Percentiles rank a stretch among this genome's conserved stretches.
These are phyloP conservation scores for Salpingoeca rosetta DNA, from an alignment of 78 protist genomes.

Conservation along the genomic window DNA sequence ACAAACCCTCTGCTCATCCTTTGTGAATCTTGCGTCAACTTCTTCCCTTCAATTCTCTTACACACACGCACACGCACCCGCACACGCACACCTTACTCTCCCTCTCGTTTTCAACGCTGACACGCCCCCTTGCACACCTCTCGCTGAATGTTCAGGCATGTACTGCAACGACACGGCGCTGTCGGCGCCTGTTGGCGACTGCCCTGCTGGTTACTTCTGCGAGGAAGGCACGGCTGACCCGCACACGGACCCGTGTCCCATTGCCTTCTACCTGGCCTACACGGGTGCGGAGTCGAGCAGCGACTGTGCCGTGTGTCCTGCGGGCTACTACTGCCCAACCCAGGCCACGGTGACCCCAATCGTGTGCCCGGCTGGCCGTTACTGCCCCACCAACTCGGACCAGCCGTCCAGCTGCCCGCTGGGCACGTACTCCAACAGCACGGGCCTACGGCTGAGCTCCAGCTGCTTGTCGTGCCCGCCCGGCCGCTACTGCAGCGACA, in stretches of 20 bases:
- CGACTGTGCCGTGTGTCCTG: conserved; percentile 21
- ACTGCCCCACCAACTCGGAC: not conserved
- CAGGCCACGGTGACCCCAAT: not conserved
- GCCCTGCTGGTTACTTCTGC: not conserved
- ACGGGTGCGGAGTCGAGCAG: not conserved
- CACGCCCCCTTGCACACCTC: too few species aligned
- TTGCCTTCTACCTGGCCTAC: not conserved
- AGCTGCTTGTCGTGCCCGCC: conserved; percentile 23
- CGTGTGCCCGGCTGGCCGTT: not conserved
- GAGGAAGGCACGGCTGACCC: not conserved
- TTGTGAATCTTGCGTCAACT: not conserved
- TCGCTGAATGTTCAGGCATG: too few species aligned
- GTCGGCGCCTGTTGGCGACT: not conserved
- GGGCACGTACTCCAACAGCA: conserved; percentile 11
- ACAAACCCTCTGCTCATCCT: too few species aligned
- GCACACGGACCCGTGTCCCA: not conserved
- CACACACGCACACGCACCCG: not conserved
- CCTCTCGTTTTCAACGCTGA: too few species aligned
- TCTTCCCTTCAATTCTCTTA: not conserved
- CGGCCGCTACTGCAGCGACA: conserved; percentile 22
- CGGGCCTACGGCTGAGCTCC: not conserved
- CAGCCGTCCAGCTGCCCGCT: conserved; percentile 8
- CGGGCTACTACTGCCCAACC: conserved; percentile 35
- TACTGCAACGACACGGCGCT: not conserved
- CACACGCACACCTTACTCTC: too few species aligned